phyloP scores from a whole-genome alignment of 805 yeast species.

The Tetrapisispora pingtungensis region DNA sequence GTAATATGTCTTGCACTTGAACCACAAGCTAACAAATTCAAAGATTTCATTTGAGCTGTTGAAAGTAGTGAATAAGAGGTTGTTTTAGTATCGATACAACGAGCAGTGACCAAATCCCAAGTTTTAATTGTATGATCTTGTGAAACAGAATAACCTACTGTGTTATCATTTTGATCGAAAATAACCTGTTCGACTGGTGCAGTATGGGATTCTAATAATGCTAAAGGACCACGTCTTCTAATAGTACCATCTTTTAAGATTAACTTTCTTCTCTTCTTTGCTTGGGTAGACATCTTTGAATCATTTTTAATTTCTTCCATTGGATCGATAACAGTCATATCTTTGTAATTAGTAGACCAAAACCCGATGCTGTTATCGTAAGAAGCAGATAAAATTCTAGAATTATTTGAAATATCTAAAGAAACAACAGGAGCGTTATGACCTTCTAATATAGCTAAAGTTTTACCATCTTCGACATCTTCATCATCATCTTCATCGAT shows the following conservation, averaged over 20 bases:
- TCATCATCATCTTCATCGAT: constrained; percentile 32
- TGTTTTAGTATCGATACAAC: constrained; percentile 77
- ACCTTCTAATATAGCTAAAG: constrained; percentile 79
- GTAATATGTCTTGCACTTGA: constrained; percentile 96
- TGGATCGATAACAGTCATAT: constrained; percentile 57
- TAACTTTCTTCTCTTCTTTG: constrained; percentile 79
- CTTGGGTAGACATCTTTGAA: constrained; percentile 56
- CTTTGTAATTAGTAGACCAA: constrained; percentile 84
- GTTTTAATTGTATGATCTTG: constrained; percentile 94
- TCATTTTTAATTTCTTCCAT: constrained; percentile 35
- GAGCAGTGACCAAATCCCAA: constrained; percentile 87
- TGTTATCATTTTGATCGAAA: constrained; percentile 59
- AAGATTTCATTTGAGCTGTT: constrained; percentile 52
- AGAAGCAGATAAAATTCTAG: constrained; percentile 72
- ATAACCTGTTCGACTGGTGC: constrained; percentile 82
- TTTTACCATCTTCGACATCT: constrained; percentile 57
- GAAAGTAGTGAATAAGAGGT: constrained; percentile 82
- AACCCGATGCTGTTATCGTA: constrained; percentile 70
- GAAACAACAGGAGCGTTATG: constrained; percentile 83
- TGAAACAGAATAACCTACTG: constrained; percentile 88
- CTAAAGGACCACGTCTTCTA: constrained; percentile 72
- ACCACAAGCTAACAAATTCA: constrained; percentile 78
- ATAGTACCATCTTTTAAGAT: constrained; percentile 68
- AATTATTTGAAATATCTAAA: constrained; percentile 48
- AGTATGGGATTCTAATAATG: constrained; percentile 68